Conservation (phyloP, 169 alveolate genomes). For the Plasmodium cynomolgi region DNA sequence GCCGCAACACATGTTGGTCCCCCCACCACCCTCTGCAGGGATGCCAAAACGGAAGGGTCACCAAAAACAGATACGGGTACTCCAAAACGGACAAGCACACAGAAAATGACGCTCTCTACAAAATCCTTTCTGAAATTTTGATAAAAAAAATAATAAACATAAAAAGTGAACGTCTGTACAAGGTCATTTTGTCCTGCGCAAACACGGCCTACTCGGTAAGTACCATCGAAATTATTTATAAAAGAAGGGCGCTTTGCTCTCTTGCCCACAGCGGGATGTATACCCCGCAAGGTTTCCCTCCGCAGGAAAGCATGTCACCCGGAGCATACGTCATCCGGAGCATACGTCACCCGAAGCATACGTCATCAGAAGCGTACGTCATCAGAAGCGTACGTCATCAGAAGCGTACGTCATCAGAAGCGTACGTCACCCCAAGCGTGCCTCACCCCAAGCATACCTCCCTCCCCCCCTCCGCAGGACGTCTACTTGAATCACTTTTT, state of each 20-base stretch:
- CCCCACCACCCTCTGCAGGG: slow-evolving; percentile 6
- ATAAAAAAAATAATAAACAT: slow-evolving; percentile 50
- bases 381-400: too few relatives aligned
- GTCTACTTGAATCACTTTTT: slow-evolving; percentile 54
- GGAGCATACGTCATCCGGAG: not conserved
- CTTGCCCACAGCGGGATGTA: not conserved
- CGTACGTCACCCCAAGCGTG: not conserved
- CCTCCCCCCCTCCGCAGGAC: not conserved
- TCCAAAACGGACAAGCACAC: slow-evolving; percentile 4
- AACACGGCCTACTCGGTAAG: slow-evolving; percentile 68
- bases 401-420: too few relatives aligned
- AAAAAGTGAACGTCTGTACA: slow-evolving; percentile 39
- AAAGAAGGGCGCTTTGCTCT: not conserved
- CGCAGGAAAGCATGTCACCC: not conserved
- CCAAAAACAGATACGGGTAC: slow-evolving; percentile 49
- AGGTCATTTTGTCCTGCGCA: slow-evolving; percentile 57
- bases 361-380: too few relatives aligned
- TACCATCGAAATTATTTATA: not conserved
- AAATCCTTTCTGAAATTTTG: slow-evolving; percentile 25
- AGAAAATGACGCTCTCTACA: slow-evolving; percentile 31
- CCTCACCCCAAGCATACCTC: not conserved
- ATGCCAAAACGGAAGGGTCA: slow-evolving; percentile 21
- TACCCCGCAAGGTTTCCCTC: not conserved
- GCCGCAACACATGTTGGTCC: not conserved
- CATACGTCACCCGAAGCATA: not conserved